A percentile compares a stretch with the other conserved stretches of the same genome.
Conservation (phyloP, 768 basidiomycete genomes). For the Cubamyces lactineus region DNA sequence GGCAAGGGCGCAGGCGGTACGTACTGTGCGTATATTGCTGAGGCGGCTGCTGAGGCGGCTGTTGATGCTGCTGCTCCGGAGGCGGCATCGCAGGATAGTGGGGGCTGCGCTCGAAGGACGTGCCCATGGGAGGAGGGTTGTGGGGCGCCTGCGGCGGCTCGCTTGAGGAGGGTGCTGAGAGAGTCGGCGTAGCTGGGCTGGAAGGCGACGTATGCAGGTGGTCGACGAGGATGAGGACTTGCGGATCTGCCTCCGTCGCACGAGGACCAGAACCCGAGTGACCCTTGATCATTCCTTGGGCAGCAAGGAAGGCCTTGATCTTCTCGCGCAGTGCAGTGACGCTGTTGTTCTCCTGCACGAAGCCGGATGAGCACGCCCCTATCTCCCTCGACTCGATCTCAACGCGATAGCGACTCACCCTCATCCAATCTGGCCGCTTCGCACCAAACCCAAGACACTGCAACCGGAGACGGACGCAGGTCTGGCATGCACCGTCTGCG, state of each 20-base stretch:
- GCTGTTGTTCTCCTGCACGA: conserved; percentile 64
- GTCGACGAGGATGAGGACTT: conserved; percentile 55
- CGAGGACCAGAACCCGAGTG: conserved; percentile 77
- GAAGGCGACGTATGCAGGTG: conserved; percentile 45
- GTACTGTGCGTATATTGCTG: conserved; percentile 31
- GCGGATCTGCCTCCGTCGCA: conserved; percentile 55
- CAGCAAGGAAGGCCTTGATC: conserved; percentile 77
- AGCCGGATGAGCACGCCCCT: conserved; percentile 17
- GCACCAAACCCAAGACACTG: conserved; percentile 88
- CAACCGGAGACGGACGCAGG: conserved; percentile 76
- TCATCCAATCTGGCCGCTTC: conserved; percentile 84
- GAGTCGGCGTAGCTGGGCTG: conserved; percentile 48
- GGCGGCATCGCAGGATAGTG: conserved; percentile 29
- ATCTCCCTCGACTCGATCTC: neutral
- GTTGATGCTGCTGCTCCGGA: conserved; percentile 24
- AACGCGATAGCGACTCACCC: conserved; percentile 50
- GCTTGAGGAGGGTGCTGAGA: conserved; percentile 46
- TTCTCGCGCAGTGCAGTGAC: conserved; percentile 72
- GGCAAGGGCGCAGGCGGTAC: conserved; percentile 26
- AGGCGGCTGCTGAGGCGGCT: too few relatives aligned
- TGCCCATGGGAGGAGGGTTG: conserved; percentile 31
- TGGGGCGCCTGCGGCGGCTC: conserved; percentile 41
- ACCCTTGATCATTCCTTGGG: conserved; percentile 89
- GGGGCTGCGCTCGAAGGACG: conserved; percentile 37
- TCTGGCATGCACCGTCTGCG: conserved; percentile 64